Evolutionary conservation across 208 protist species (phyloP).

Genomic region (Lotmaria passim): DNA sequence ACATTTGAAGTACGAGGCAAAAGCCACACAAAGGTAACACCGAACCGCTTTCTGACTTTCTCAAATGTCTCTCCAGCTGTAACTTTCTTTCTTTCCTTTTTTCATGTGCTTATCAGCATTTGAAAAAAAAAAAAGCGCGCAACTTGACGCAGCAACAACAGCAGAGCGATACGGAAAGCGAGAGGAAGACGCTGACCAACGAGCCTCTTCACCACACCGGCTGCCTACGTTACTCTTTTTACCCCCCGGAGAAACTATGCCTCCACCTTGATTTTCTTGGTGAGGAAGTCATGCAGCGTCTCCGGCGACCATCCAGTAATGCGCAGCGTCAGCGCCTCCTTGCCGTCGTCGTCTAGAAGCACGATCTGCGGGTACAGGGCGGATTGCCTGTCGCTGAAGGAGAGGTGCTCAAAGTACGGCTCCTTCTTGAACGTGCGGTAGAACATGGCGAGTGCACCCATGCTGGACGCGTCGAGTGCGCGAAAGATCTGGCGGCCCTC

Average conservation of each 20-base stretch:
- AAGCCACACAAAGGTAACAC: too few relatives aligned
- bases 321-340: slow-evolving; percentile 25
- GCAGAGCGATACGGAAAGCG: background rate
- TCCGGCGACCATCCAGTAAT: slow-evolving; percentile 42
- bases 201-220: background rate
- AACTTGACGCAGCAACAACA: background rate
- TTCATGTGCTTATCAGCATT: too few relatives aligned
- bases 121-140: too few relatives aligned
- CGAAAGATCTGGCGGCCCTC: slow-evolving; percentile 9
- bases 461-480: background rate
- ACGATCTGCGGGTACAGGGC: slow-evolving; percentile 26
- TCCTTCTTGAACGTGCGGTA: slow-evolving; percentile 10
- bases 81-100: background rate
- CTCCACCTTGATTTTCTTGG: slow-evolving; percentile 33
- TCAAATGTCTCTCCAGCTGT: too few relatives aligned
- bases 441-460: slow-evolving; percentile 7
- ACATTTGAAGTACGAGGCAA: too few relatives aligned
- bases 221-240: too few relatives aligned
- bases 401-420: slow-evolving; percentile 30
- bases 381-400: slow-evolving; percentile 16
- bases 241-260: background rate
- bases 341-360: slow-evolving; percentile 15
- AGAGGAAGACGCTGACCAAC: background rate
- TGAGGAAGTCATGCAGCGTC: slow-evolving; percentile 40
- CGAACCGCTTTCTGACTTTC: too few relatives aligned